Evolutionary conservation across 2,329 filamentous ascomycete genomes (phyloP).

Genomic region (Trichoderma gracile): DNA sequence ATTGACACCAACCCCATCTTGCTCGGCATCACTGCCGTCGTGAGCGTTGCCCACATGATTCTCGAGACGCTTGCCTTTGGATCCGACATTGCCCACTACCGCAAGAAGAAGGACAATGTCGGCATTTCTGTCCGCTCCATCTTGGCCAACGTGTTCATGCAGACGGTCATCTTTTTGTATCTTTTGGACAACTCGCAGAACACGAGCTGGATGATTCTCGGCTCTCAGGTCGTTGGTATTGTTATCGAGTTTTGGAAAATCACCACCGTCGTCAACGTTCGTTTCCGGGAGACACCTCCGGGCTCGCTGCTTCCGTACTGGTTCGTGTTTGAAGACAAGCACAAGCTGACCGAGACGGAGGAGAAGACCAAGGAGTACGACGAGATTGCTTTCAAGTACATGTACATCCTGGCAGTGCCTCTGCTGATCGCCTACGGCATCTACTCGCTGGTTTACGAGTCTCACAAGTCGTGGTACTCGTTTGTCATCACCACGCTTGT

Average conservation of each 20-base stretch:
- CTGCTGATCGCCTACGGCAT: constrained; percentile 84
- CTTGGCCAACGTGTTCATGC: constrained; percentile 97
- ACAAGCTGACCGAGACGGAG: constrained; percentile 91
- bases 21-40: constrained; percentile 78
- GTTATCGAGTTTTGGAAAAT: constrained; percentile 83
- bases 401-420: constrained; percentile 89
- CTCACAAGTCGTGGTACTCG: constrained; percentile 97
- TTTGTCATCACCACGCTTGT: constrained; percentile 95
- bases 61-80: constrained; percentile 97
- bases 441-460: constrained; percentile 90
- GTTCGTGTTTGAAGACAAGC: constrained; percentile 91
- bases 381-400: constrained; percentile 94
- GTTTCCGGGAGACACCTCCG: constrained; percentile 67
- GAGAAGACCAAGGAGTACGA: constrained; percentile 99
- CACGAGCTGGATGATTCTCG: constrained; percentile 98
- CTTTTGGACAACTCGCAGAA: constrained; percentile 96
- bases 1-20: constrained; percentile 93
- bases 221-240: constrained; percentile 82
- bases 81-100: constrained; percentile 95
- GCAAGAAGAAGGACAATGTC: constrained; percentile 99
- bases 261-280: constrained; percentile 90
- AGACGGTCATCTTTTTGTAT: constrained; percentile 92
- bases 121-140: constrained; percentile 96
- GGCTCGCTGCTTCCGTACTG: constrained; percentile 75
- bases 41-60: constrained; percentile 87